Conservation (phyloP, 140 eudicot genomes). For the Oenanthe javanica region DNA sequence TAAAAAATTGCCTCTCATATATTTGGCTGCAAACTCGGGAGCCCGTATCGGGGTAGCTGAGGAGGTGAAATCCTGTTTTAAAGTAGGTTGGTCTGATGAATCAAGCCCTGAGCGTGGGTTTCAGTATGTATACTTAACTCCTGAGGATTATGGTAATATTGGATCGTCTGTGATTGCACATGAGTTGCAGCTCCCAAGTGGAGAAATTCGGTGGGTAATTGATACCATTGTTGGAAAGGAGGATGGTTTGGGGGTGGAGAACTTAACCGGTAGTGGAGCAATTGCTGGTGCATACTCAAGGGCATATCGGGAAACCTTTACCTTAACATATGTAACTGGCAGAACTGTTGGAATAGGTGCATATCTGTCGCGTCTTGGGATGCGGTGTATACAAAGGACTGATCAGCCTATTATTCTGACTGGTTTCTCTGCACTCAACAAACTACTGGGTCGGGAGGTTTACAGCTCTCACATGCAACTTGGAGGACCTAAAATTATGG, state of each 20-base stretch:
- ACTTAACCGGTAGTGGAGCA: slow-evolving; percentile 95
- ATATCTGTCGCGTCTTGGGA: slow-evolving; percentile 95
- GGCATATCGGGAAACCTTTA: slow-evolving; percentile 90
- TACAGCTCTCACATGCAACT: slow-evolving; percentile 99
- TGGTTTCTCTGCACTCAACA: slow-evolving; percentile 91
- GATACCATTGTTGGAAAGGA: slow-evolving; percentile 90
- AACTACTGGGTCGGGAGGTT: slow-evolving; percentile 93
- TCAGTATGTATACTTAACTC: slow-evolving; percentile 81
- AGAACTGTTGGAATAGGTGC: slow-evolving; percentile 98
- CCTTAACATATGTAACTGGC: slow-evolving; percentile 90
- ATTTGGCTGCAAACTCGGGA: slow-evolving; percentile 96
- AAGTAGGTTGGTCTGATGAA: slow-evolving; percentile 95
- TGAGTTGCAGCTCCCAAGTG: slow-evolving; percentile 52
- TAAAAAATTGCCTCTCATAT: slow-evolving; percentile 77
- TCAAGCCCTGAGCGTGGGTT: slow-evolving; percentile 79
- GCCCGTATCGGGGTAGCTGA: slow-evolving; percentile 97
- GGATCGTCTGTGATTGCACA: slow-evolving; percentile 83
- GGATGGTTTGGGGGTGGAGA: slow-evolving; percentile 93
- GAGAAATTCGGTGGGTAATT: slow-evolving; percentile 76
- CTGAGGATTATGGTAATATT: slow-evolving; percentile 64
- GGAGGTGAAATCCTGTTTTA: slow-evolving; percentile 93
- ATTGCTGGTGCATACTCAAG: slow-evolving; percentile 90
- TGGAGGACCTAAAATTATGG: slow-evolving; percentile 98
- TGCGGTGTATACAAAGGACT: slow-evolving; percentile 95
- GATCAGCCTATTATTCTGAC: slow-evolving; percentile 96